Evolutionary conservation across 345 rosid species (phyloP), one percentile per base, ranked within the genome.

Genomic region (Gossypioides kirkii): DNA sequence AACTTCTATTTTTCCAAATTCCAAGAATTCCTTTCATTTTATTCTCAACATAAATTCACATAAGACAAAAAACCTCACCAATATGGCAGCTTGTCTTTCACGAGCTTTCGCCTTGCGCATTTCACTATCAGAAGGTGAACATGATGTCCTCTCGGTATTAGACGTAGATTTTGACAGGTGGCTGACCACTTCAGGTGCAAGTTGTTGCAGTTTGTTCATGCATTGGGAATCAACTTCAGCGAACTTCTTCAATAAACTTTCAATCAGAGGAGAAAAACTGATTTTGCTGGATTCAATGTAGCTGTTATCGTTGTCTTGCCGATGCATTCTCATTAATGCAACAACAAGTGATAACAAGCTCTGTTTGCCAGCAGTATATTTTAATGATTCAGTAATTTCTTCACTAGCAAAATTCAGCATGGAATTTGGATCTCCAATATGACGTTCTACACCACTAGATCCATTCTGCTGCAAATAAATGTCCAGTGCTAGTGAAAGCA

Each of bases 331-430:
- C 97, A 88, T 87, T 77, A 91, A 79, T 71, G 81, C 80, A 80
- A 91, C 94, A 71, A 95, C 98, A 83, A 95, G 96, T 10, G 99
- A 95, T 77, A 92, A 79, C 81, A 92, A 77, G 80, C 94, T 92
- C 73, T 83, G 82, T 45, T 76, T 83, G 71, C 85, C 91, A 85
- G 86, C 80, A 77, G 74, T 83, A 77, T 84, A 78, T 62, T 72
- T 71, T 72, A 70, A 50, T 42, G 88, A 91, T 75, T 86, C 87
- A 66, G 52, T 73, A 79, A 86, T 80, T 80, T 84, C 93, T 82
- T 89, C 90, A 83, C 75, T 71, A 66, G 90, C 94, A 82, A 89
- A 85, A 66, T 84, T 85, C 67, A 87, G 74, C 47, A 91, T 56
- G 25, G 90, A 85, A 67, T 70, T 41, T 22, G 82, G 78, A 75